Evolutionary conservation across 768 basidiomycete genomes (phyloP), one percentile per base, ranked within the genome.

Genomic region (Suillus weaverae): DNA sequence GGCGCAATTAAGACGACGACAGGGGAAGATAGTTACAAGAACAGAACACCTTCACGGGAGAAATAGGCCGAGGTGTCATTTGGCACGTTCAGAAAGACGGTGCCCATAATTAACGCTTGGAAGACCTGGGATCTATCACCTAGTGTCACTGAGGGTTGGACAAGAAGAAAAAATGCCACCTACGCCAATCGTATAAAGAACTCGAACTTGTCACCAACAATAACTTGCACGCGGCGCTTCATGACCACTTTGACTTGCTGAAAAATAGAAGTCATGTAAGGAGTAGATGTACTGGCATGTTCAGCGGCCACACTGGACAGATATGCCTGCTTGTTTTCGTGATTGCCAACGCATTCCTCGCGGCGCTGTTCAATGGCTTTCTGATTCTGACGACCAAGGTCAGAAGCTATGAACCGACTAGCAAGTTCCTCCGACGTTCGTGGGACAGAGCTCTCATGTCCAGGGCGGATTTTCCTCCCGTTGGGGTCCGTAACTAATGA

Each of bases 31-130:
- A 80, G 84, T 43, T 69, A 89, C 84, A 94, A 92, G 84, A 93
- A 94, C 16, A 94, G 79, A 48, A 91, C 82, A 72, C 92, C 92
- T 26, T 91, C 92, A 32, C 92, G 86, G 32, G 89, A 87, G 18
- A 63, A 76, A 44, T 50, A 77, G 3, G 62, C 64, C 0, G 66
- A 64, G 6, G 84, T 84, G 39, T 70, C 74, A n/a, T 77, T 70
- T 0, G 79, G 72, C 36, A 83, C 67, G 18, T 78, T 70, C 67
- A 81, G 80, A 76, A 84, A 86, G 41, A 83, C 78, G 30, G 79
- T 81, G 55, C 73, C 74, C 18, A 75, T 38, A 26, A 74, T 73
- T 41, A 77, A 63, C 16, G 74, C 72, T 66, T 75, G 74, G 9
- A 76, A 36, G 13, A 77, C 11, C 22, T 62, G 68, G 1, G 85